A percentile compares a stretch with the other conserved stretches of the same genome.
Conservation (phyloP, 805 yeast species). For the Ogataea kodamae region DNA sequence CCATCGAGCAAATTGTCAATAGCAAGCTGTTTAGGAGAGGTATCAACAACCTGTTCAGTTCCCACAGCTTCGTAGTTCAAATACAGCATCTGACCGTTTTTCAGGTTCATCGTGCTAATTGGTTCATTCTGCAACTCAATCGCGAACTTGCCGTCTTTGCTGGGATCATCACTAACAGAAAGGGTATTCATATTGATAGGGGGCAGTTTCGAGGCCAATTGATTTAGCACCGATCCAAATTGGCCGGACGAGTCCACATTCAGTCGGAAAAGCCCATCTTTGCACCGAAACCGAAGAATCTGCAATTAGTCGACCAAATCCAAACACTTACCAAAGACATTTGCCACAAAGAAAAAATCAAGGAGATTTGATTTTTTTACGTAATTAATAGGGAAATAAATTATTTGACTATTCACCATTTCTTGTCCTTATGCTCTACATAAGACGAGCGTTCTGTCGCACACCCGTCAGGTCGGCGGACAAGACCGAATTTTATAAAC, state of each 20-base stretch:
- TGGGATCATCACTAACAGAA: conserved; percentile 44
- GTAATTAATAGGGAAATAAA: conserved; percentile 10
- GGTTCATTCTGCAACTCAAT: conserved; percentile 26
- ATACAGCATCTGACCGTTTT: conserved; percentile 59
- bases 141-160: conserved; percentile 40
- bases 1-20: conserved; percentile 67
- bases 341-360: conserved; percentile 10
- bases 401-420: too few relatives aligned
- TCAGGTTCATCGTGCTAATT: conserved; percentile 44
- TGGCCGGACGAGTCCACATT: conserved; percentile 27
- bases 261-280: conserved; percentile 78
- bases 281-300: conserved; percentile 80
- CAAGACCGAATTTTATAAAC: conserved; percentile 18
- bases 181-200: conserved; percentile 32
- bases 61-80: conserved; percentile 34
- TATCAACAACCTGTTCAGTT: conserved; percentile 7
- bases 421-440: too few relatives aligned
- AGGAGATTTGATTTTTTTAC: conserved; percentile 1
- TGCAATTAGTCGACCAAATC: conserved; percentile 3
- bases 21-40: conserved; percentile 43
- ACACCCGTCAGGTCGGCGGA: conserved; percentile 1
- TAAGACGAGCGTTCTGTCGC: conserved; percentile 1
- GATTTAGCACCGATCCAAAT: conserved; percentile 25
- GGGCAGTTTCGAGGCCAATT: conserved; percentile 33
- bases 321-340: conserved; percentile 13